These are phyloP conservation scores for Collybiopsis luxurians DNA, from an alignment of 768 basidiomycete genomes.

Conservation along the genomic window DNA sequence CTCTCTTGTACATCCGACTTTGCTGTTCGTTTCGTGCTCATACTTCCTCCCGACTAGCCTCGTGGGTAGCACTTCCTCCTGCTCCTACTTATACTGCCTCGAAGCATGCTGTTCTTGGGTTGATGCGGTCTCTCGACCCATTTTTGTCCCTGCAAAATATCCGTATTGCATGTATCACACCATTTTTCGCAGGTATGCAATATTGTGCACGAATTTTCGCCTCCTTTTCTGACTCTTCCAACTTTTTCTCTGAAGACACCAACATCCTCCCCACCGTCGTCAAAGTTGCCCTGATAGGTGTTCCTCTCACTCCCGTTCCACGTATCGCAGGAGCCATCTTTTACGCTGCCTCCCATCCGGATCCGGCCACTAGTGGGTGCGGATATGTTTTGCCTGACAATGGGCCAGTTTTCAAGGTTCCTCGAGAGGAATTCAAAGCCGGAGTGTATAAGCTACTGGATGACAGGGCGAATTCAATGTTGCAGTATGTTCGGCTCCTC, in stretches of 20 bases:
- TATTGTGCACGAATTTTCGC: neutral
- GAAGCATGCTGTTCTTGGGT: slow-evolving; percentile 29
- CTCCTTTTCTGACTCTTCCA: neutral
- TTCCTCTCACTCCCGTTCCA: slow-evolving; percentile 23
- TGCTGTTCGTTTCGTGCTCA: neutral
- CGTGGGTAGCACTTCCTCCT: slow-evolving; percentile 22
- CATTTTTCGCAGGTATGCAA: slow-evolving; percentile 25
- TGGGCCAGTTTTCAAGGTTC: slow-evolving; percentile 22
- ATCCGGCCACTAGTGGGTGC: slow-evolving; percentile 21
- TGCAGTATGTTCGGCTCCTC: neutral
- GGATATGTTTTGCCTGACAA: slow-evolving; percentile 26
- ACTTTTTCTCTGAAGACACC: slow-evolving; percentile 18
- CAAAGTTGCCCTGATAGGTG: slow-evolving; percentile 18
- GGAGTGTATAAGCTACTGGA: slow-evolving; percentile 27
- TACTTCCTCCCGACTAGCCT: slow-evolving; percentile 15
- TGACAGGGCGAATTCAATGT: neutral
- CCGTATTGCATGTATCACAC: slow-evolving; percentile 23
- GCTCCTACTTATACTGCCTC: slow-evolving; percentile 24
- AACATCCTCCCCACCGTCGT: slow-evolving; percentile 17
- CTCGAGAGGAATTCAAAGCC: slow-evolving; percentile 16
- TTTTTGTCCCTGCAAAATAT: slow-evolving; percentile 14
- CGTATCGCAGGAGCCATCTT: slow-evolving; percentile 28
- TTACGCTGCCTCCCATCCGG: slow-evolving; percentile 23
- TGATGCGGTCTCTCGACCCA: slow-evolving; percentile 23
- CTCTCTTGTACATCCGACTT: neutral